A percentile compares a stretch with the other conserved stretches of the same genome.
phyloP scores from a whole-genome alignment of 2,329 filamentous ascomycete species.

The Aurifilum marmelostoma region DNA sequence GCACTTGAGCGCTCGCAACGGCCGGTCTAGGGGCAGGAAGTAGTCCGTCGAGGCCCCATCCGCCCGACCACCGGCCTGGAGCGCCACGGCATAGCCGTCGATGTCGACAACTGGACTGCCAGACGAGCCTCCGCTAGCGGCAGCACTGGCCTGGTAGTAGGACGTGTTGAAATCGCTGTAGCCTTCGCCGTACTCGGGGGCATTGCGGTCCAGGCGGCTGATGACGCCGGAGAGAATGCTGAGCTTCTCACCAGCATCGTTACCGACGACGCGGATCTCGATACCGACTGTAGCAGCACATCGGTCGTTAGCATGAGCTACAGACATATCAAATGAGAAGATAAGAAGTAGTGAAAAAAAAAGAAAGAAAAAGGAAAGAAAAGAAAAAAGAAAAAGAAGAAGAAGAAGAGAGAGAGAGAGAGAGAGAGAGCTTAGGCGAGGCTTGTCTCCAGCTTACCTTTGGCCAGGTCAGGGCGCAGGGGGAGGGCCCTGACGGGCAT shows the following conservation, averaged over 20 bases:
- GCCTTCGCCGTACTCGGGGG: constrained; percentile 87
- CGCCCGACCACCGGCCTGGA: constrained; percentile 91
- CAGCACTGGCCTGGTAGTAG: constrained; percentile 97
- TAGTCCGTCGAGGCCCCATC: constrained; percentile 98
- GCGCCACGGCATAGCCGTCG: constrained; percentile 85
- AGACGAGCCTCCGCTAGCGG: constrained; percentile 96
- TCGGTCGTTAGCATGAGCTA: constrained; percentile 32
- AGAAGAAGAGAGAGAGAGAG: neutral
- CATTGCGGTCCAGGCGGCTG: constrained; percentile 92
- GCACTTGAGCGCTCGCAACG: constrained; percentile 82
- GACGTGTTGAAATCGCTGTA: constrained; percentile 97
- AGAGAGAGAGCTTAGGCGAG: neutral
- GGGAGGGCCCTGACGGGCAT: constrained; percentile 84
- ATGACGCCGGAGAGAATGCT: constrained; percentile 98
- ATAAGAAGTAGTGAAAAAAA: too few relatives aligned
- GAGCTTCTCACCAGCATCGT: constrained; percentile 97
- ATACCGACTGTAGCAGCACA: constrained; percentile 67
- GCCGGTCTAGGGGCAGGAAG: constrained; percentile 91
- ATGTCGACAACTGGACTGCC: constrained; percentile 97
- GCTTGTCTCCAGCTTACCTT: constrained; percentile 45
- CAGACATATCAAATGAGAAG: too few relatives aligned
- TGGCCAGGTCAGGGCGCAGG: constrained; percentile 83
- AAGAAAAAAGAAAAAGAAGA: too few relatives aligned
- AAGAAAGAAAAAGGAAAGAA: too few relatives aligned
- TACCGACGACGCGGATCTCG: constrained; percentile 96